phyloP scores from a whole-genome alignment of 148 eudicot species.

The Fagopyrum tataricum region DNA sequence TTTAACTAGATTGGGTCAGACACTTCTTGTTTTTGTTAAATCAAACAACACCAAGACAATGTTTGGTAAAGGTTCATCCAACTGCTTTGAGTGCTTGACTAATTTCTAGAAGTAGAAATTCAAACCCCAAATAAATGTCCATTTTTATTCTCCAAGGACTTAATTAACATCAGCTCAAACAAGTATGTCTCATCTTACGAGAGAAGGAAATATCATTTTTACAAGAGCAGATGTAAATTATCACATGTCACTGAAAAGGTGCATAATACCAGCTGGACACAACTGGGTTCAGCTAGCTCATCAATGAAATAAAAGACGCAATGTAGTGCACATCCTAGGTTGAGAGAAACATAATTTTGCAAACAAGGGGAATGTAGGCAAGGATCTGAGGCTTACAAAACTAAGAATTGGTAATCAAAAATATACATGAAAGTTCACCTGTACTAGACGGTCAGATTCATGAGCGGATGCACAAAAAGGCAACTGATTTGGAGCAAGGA shows the following conservation, averaged over 20 bases:
- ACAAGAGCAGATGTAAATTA: neutral
- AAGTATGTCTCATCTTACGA: neutral
- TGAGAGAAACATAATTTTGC: neutral
- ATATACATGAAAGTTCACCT: slow-evolving; percentile 36
- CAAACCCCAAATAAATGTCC: neutral
- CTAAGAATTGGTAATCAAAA: slow-evolving; percentile 9
- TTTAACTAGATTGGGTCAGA: neutral
- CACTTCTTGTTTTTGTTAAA: neutral
- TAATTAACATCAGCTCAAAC: neutral
- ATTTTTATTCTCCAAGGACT: neutral
- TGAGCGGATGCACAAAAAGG: slow-evolving; percentile 90
- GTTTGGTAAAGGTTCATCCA: neutral
- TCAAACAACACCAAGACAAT: neutral
- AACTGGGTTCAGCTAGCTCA: neutral
- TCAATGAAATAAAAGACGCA: neutral
- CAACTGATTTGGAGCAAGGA: slow-evolving; percentile 74
- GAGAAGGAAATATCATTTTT: neutral
- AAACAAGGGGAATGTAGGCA: neutral
- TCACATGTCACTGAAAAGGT: neutral
- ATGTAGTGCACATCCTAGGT: neutral
- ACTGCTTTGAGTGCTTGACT: neutral
- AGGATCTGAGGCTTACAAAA: neutral
- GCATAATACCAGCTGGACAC: neutral
- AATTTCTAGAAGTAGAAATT: neutral
- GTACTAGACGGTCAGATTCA: slow-evolving; percentile 89